Conservation (phyloP, 2,329 filamentous ascomycete species). For the Esteya vermicola region DNA sequence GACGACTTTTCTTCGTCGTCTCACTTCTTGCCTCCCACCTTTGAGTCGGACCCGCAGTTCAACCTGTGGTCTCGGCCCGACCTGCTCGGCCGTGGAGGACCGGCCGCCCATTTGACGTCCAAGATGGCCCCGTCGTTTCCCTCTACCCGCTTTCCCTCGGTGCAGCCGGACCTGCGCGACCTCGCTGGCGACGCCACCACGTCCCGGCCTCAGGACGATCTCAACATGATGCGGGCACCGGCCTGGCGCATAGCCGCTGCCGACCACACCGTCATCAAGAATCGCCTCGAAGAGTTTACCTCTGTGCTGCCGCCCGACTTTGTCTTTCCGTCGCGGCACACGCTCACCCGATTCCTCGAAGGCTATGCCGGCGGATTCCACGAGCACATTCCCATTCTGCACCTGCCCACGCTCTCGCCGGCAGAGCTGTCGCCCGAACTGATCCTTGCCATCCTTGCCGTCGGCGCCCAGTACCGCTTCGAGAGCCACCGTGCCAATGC, state of each 20-base stretch:
- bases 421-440: slow-evolving; percentile 54
- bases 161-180: slow-evolving; percentile 38
- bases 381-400: slow-evolving; percentile 46
- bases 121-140: slow-evolving; percentile 35
- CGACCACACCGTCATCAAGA: slow-evolving; percentile 42
- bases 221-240: slow-evolving; percentile 19
- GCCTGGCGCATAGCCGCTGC: slow-evolving; percentile 34
- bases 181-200: slow-evolving; percentile 17
- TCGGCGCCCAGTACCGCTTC: slow-evolving; percentile 53
- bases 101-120: slow-evolving; percentile 17
- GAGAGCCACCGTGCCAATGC: slow-evolving; percentile 44
- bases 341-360: slow-evolving; percentile 53
- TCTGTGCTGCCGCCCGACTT: slow-evolving; percentile 47
- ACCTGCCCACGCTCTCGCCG: slow-evolving; percentile 50
- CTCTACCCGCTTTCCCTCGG: slow-evolving; percentile 37
- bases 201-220: slow-evolving; percentile 25
- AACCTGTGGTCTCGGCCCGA: slow-evolving; percentile 34
- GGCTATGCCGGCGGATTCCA: slow-evolving; percentile 56
- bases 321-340: slow-evolving; percentile 53
- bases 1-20: slow-evolving; percentile 41
- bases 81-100: slow-evolving; percentile 21
- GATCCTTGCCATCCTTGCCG: slow-evolving; percentile 50
- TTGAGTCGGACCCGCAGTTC: slow-evolving; percentile 38
- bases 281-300: slow-evolving; percentile 46
- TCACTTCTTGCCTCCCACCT: slow-evolving; percentile 39